phyloP scores from a whole-genome alignment of 2,329 filamentous ascomycete genomes.

The Hypoxylon sp. region DNA sequence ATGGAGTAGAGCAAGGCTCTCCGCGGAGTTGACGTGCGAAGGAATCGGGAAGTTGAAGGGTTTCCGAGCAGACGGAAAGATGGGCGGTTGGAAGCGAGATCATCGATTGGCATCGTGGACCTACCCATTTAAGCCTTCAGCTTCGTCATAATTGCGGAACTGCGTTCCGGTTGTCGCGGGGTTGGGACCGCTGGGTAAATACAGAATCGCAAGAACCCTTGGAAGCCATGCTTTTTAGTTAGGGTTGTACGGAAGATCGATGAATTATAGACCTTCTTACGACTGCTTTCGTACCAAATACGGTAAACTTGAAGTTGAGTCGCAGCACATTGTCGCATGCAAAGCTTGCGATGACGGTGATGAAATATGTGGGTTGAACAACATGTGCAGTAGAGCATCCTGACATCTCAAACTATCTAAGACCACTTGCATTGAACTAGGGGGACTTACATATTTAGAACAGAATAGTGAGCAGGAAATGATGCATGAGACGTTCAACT shows the following conservation, averaged over 20 bases:
- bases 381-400: conserved; percentile 28
- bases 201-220: conserved; percentile 23
- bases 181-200: conserved; percentile 15
- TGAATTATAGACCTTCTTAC: conserved; percentile 9
- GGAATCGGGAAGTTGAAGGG: not conserved
- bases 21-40: conserved; percentile 23
- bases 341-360: conserved; percentile 34
- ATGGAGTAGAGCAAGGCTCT: not conserved
- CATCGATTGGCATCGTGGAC: conserved; percentile 31
- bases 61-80: conserved; percentile 16
- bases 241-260: conserved; percentile 24
- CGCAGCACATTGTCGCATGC: conserved; percentile 29
- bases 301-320: conserved; percentile 10
- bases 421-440: conserved; percentile 9
- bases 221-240: conserved; percentile 18
- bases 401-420: conserved; percentile 10
- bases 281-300: not conserved
- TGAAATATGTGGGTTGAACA: conserved; percentile 29
- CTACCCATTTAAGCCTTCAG: conserved; percentile 32
- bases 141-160: conserved; percentile 39
- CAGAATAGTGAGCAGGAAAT: not conserved
- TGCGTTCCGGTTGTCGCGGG: conserved; percentile 35
- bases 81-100: conserved; percentile 20
- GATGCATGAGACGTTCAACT: conserved; percentile 12
- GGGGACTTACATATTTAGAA: conserved; percentile 8